A percentile compares a stretch with the other conserved stretches of the same genome.
phyloP scores from a whole-genome alignment of 495 filamentous ascomycete species.

The Melanomma pulvis-pyrius region DNA sequence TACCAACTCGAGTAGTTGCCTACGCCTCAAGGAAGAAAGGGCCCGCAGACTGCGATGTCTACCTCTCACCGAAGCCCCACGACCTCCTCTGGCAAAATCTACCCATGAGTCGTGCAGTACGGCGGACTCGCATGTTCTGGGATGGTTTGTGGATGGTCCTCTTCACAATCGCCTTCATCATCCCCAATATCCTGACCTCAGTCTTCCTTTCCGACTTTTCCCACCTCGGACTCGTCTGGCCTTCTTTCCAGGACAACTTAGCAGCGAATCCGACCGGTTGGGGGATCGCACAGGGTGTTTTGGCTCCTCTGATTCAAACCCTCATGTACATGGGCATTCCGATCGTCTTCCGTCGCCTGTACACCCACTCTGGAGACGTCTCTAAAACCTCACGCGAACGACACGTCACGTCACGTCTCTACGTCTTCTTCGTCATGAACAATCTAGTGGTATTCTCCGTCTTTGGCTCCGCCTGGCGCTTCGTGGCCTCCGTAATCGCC shows the following conservation, averaged over 20 bases:
- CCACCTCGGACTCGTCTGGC: constrained; percentile 81
- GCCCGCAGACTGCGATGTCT: constrained; percentile 73
- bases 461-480: constrained; percentile 79
- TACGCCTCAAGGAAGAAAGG: constrained; percentile 77
- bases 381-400: constrained; percentile 89
- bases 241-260: constrained; percentile 67
- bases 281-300: constrained; percentile 89
- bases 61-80: constrained; percentile 78
- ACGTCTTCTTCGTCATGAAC: constrained; percentile 95
- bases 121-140: constrained; percentile 69
- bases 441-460: constrained; percentile 90
- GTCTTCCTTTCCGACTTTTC: constrained; percentile 84
- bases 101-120: constrained; percentile 62
- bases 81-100: constrained; percentile 97
- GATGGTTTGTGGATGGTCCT: constrained; percentile 79
- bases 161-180: constrained; percentile 82
- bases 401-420: constrained; percentile 87
- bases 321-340: constrained; percentile 87
- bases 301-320: constrained; percentile 84
- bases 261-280: constrained; percentile 62
- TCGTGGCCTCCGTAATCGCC: constrained; percentile 64
- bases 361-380: constrained; percentile 75
- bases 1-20: no score
- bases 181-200: constrained; percentile 88
- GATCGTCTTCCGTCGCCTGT: constrained; percentile 81